Evolutionary conservation across 73 alveolate species (phyloP).

Genomic region (Uronychia binucleata): DNA sequence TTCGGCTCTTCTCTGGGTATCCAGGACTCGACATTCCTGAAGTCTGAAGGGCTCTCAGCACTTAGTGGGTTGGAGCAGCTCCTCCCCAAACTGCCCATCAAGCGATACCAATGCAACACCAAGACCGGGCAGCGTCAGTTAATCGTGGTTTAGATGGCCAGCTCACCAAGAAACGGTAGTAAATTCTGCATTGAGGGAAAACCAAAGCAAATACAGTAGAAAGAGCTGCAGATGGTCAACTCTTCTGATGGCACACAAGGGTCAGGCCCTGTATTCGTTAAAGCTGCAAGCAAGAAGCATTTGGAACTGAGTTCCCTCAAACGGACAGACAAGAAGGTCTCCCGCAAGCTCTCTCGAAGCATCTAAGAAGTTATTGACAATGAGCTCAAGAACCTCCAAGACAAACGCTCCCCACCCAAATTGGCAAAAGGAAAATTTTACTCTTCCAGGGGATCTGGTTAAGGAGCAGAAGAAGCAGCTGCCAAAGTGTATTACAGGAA

Average conservation of each 20-base stretch:
- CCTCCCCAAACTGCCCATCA: background rate
- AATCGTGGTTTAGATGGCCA: background rate
- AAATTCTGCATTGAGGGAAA: background rate
- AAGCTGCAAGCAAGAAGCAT: no score
- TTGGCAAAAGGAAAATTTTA: background rate
- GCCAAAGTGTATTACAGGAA: no score
- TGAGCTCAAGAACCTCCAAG: background rate
- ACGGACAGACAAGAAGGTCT: background rate
- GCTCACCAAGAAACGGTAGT: background rate
- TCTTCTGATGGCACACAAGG: no score
- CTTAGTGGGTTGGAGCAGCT: background rate
- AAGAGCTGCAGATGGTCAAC: no score
- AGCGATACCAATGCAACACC: background rate
- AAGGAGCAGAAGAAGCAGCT: background rate
- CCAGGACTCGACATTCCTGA: no score
- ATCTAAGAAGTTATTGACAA: background rate
- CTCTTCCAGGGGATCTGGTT: background rate
- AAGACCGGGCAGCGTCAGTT: background rate
- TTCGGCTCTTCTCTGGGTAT: no score
- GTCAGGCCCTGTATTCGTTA: no score
- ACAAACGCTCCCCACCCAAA: background rate
- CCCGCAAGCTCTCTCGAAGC: background rate
- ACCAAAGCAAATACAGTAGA: background rate
- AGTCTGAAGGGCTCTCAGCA: background rate
- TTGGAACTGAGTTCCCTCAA: no score